These are phyloP conservation scores for Glycyrrhiza uralensis DNA, from an alignment of 306 rosid genomes.

Conservation along the genomic window DNA sequence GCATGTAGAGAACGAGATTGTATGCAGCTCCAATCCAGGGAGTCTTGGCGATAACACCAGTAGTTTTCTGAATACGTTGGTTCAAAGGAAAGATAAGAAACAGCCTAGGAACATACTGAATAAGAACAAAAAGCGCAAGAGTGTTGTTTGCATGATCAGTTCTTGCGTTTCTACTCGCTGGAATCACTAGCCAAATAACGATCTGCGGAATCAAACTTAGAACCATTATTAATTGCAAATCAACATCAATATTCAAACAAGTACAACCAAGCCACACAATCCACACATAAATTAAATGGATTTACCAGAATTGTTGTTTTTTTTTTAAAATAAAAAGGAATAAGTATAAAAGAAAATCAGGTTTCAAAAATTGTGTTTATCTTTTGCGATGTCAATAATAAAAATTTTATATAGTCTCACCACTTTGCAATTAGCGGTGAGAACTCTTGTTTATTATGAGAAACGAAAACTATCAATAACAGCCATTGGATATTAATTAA, in stretches of 20 bases:
- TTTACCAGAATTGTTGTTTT: too few relatives aligned
- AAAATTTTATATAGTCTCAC: too few relatives aligned
- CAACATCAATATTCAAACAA: too few relatives aligned
- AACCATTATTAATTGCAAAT: background rate
- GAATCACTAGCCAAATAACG: conserved; percentile 77
- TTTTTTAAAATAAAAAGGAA: too few relatives aligned
- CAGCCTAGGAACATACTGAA: conserved; percentile 75
- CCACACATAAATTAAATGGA: background rate
- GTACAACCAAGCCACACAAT: background rate
- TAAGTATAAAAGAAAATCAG: too few relatives aligned
- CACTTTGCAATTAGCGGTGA: too few relatives aligned
- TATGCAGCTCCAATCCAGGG: conserved; percentile 96
- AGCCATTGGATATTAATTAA: too few relatives aligned
- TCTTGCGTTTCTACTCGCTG: conserved; percentile 42
- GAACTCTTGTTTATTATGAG: too few relatives aligned
- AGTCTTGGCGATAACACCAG: conserved; percentile 77
- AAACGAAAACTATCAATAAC: too few relatives aligned
- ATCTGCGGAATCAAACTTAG: conserved; percentile 47
- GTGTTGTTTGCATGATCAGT: conserved; percentile 77
- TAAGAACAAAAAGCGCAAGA: conserved; percentile 69
- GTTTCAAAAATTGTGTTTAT: too few relatives aligned
- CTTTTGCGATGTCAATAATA: too few relatives aligned
- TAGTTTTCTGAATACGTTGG: conserved; percentile 65
- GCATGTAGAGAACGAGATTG: conserved; percentile 79
- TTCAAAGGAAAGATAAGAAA: conserved; percentile 85